Evolutionary conservation across 208 protist species (phyloP), one percentile per base, ranked within the genome.

Genomic region (Trypanosoma congolense): DNA sequence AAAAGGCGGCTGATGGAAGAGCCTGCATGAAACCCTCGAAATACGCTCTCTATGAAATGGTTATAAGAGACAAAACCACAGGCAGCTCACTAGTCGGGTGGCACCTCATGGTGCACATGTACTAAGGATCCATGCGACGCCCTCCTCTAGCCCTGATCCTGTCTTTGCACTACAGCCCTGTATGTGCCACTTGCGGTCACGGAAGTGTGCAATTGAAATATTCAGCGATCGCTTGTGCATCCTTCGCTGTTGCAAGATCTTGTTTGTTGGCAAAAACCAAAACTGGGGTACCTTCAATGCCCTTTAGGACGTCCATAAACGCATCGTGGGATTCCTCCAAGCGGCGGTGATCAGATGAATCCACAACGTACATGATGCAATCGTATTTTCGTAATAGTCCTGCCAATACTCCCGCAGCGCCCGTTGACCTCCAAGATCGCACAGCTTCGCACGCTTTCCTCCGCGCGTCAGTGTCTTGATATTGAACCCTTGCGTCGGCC

Each of bases 221-320:
- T 53, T 91, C 78, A 1, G 90, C 81, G 30, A 98, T 64, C 36
- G 65, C 65, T 57, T 90, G 65, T 1, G 83, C 70, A 28, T 74
- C 42, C 65, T 97, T 84, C 1, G 96, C 87, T 0, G 91, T 88
- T 16, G 91, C 86, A 26, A 99, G 73, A 73, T 99, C 99, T 65
- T 99, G 97, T 86, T 99, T 99, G 77, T 99, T 99, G 14, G 98
- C 98, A 47, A 99, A 95, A 26, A 99, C 89, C 5, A 99, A 80
- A 28, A 99, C 80, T 22, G 97, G 96, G 18, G 97, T 97, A 5
- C 85, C 90, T 5, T 95, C 94, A 0, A 99, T 78, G 22, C 96
- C 87, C 71, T 87, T 61, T 24, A 99, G 70, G 0, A 99, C 76
- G 42, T 90, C 71, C 9, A 80, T 53, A 36, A 99, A 92, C 53